Evolutionary conservation across 2,329 filamentous ascomycete genomes (phyloP).

Genomic region (Diplodia seriata): DNA sequence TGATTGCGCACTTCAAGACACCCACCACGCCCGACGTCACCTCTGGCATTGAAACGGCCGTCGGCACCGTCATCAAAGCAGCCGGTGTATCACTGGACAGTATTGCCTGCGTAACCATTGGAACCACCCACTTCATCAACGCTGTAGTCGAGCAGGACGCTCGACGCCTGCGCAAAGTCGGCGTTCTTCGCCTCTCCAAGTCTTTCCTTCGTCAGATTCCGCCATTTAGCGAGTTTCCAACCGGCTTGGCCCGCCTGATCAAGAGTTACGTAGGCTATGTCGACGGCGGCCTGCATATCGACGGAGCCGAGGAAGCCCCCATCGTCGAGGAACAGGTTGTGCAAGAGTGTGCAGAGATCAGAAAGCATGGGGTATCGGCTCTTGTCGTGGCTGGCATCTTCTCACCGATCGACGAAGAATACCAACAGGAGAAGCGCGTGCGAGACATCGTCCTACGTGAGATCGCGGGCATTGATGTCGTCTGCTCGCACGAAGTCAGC

Average conservation of each 20-base stretch:
- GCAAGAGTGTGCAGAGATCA: conserved; percentile 53
- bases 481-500: conserved; percentile 60
- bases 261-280: conserved; percentile 55
- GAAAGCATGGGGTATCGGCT: conserved; percentile 52
- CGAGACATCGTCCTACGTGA: conserved; percentile 57
- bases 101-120: conserved; percentile 57
- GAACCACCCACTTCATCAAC: conserved; percentile 56
- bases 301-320: conserved; percentile 52
- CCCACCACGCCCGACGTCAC: conserved; percentile 48
- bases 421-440: conserved; percentile 60
- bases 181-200: conserved; percentile 59
- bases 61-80: conserved; percentile 47
- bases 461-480: conserved; percentile 57
- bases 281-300: conserved; percentile 58
- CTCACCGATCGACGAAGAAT: conserved; percentile 63
- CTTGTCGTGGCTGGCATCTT: conserved; percentile 66
- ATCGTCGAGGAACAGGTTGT: conserved; percentile 55
- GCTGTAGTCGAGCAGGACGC: conserved; percentile 43
- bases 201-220: conserved; percentile 58
- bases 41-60: conserved; percentile 46
- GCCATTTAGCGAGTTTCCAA: conserved; percentile 59
- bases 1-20: conserved; percentile 44
- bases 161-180: conserved; percentile 48
- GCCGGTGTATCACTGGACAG: conserved; percentile 41
- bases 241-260: conserved; percentile 48